Conservation (phyloP, 2,329 filamentous ascomycete genomes). For the Alternaria sp. region DNA sequence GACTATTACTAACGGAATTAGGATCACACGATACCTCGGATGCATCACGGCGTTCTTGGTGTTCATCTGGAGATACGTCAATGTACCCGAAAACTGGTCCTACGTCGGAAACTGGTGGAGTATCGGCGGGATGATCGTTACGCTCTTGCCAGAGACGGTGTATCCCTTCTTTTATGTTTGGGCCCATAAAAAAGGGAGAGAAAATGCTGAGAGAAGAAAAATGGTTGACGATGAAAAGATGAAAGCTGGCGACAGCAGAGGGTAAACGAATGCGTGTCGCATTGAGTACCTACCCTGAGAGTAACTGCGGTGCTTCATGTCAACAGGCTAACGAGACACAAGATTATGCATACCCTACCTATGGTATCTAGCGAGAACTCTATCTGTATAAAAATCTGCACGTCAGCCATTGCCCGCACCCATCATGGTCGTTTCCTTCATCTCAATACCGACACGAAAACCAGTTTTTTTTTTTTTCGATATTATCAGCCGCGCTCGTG, state of each 20-base stretch:
- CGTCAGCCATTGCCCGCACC: background rate
- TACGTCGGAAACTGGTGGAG: slow-evolving; percentile 50
- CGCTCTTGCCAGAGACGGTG: slow-evolving; percentile 50
- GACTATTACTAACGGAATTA: slow-evolving; percentile 15
- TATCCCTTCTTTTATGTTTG: slow-evolving; percentile 52
- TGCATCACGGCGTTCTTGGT: slow-evolving; percentile 51
- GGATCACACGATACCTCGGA: slow-evolving; percentile 51
- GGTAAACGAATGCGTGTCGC: background rate
- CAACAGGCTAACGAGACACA: background rate
- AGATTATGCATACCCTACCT: background rate
- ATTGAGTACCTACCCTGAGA: background rate
- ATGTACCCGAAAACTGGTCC: slow-evolving; percentile 50
- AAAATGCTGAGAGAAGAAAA: slow-evolving; percentile 15
- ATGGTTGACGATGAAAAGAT: slow-evolving; percentile 4
- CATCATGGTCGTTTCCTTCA: background rate
- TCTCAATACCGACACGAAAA: background rate
- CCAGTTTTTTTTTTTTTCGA: background rate
- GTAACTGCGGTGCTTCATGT: background rate
- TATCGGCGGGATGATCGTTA: slow-evolving; percentile 45
- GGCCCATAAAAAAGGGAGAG: slow-evolving; percentile 36
- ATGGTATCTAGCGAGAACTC: background rate
- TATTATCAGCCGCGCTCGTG: background rate
- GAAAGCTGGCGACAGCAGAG: background rate
- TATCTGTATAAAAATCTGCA: background rate
- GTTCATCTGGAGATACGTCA: slow-evolving; percentile 52